Evolutionary conservation across 306 rosid species (phyloP).

Genomic region (Myrica gale): DNA sequence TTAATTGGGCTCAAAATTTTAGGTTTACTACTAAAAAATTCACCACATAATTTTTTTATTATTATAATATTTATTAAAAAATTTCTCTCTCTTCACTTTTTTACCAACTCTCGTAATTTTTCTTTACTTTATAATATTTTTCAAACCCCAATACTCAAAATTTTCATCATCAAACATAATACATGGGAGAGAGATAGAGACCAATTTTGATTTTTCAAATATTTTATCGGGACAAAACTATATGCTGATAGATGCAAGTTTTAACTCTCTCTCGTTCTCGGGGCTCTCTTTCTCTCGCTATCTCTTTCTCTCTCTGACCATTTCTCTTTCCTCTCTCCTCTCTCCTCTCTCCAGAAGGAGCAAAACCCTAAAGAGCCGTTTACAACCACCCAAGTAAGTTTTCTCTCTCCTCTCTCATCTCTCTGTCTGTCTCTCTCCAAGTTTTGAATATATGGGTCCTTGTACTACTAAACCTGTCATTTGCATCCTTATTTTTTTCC

Average conservation of each 20-base stretch:
- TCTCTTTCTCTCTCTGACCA: constrained; percentile 38
- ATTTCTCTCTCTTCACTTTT: too few species aligned
- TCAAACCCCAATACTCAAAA: too few species aligned
- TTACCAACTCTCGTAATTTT: too few species aligned
- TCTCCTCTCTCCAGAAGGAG: constrained; percentile 72
- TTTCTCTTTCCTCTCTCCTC: constrained; percentile 44
- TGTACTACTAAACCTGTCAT: constrained; percentile 53
- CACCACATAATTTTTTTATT: too few species aligned
- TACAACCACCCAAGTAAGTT: constrained; percentile 99
- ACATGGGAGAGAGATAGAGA: not conserved
- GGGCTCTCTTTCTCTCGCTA: constrained; percentile 30
- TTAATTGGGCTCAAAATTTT: too few species aligned
- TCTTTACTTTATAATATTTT: too few species aligned
- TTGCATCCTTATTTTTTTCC: constrained; percentile 44
- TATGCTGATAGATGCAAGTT: constrained; percentile 38
- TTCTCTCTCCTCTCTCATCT: constrained; percentile 48
- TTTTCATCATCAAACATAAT: too few species aligned
- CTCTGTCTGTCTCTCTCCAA: constrained; percentile 33
- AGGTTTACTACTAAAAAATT: too few species aligned
- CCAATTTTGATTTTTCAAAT: not conserved
- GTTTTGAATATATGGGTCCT: constrained; percentile 85
- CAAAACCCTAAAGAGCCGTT: constrained; percentile 99
- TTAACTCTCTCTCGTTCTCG: constrained; percentile 25
- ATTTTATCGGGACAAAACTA: constrained; percentile 33
- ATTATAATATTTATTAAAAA: too few species aligned